phyloP scores from a whole-genome alignment of 306 rosid species.

The Astragalus glycyphyllos region DNA sequence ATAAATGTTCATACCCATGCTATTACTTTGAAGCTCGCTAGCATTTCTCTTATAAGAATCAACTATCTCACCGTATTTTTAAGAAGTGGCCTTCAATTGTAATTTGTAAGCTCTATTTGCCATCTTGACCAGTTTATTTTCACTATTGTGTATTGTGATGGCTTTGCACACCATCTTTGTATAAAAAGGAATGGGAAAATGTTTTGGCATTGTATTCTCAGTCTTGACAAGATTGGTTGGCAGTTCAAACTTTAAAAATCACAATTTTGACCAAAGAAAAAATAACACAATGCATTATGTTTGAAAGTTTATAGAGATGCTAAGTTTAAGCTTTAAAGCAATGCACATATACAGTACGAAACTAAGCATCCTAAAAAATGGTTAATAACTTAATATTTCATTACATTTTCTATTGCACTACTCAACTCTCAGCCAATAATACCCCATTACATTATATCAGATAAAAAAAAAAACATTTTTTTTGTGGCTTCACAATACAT shows the following conservation, averaged over 20 bases:
- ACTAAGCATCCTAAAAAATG: slow-evolving; percentile 43
- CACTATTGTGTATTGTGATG: no score
- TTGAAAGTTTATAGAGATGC: slow-evolving; percentile 18
- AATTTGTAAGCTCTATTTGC: no score
- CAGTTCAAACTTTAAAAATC: background rate
- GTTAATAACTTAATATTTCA: slow-evolving; percentile 39
- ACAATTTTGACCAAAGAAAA: background rate
- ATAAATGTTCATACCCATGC: no score
- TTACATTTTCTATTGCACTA: slow-evolving; percentile 53
- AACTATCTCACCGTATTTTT: no score
- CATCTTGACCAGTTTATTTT: no score
- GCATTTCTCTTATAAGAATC: no score
- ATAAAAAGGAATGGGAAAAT: no score
- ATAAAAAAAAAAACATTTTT: slow-evolving; percentile 25
- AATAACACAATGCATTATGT: background rate
- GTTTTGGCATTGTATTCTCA: background rate
- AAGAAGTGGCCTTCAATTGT: no score
- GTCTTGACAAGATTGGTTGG: background rate
- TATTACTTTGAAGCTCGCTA: no score
- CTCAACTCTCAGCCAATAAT: slow-evolving; percentile 45
- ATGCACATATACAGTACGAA: slow-evolving; percentile 44
- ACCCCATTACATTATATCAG: slow-evolving; percentile 37
- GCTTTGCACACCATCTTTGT: no score
- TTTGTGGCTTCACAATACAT: slow-evolving; percentile 49
- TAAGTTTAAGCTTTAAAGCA: slow-evolving; percentile 25